Conservation (phyloP, 805 yeast species). For the Yamadazyma laniorum region DNA sequence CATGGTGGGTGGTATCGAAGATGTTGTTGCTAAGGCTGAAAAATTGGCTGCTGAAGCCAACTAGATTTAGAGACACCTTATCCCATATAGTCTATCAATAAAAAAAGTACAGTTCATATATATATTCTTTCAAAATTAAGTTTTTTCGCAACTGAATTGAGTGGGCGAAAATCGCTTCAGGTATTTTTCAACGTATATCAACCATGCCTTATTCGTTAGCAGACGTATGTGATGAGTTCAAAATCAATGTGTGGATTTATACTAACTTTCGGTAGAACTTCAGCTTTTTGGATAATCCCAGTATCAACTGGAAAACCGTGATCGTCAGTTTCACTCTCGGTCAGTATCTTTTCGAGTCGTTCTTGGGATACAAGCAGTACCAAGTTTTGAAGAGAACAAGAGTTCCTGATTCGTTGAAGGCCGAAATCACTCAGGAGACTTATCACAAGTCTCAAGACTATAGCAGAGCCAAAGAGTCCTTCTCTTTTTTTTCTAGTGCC, state of each 20-base stretch:
- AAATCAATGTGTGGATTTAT: not conserved
- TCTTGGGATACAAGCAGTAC: conserved; percentile 76
- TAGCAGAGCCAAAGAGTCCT: conserved; percentile 72
- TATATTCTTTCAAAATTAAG: no score
- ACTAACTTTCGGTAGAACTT: conserved; percentile 42
- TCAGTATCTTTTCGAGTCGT: conserved; percentile 72
- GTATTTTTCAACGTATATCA: conserved; percentile 2
- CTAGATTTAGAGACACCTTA: conserved; percentile 7
- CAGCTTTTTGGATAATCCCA: conserved; percentile 59
- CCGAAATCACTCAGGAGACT: conserved; percentile 68
- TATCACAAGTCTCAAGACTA: conserved; percentile 76
- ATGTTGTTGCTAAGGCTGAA: conserved; percentile 98
- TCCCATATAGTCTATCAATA: conserved; percentile 9
- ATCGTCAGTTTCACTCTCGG: conserved; percentile 73
- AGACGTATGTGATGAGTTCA: conserved; percentile 11
- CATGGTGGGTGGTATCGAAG: conserved; percentile 99
- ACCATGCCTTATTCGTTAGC: conserved; percentile 12
- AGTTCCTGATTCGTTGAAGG: conserved; percentile 69
- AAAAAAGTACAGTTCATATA: conserved; percentile 10
- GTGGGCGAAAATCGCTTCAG: not conserved
- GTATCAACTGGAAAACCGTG: conserved; percentile 76
- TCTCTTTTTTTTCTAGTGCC: conserved; percentile 55
- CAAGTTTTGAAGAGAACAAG: conserved; percentile 50
- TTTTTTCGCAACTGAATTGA: no score
- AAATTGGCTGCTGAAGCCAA: conserved; percentile 90